phyloP scores from a whole-genome alignment of 2,329 filamentous ascomycete species.

The Phaeosphaeria sp. region DNA sequence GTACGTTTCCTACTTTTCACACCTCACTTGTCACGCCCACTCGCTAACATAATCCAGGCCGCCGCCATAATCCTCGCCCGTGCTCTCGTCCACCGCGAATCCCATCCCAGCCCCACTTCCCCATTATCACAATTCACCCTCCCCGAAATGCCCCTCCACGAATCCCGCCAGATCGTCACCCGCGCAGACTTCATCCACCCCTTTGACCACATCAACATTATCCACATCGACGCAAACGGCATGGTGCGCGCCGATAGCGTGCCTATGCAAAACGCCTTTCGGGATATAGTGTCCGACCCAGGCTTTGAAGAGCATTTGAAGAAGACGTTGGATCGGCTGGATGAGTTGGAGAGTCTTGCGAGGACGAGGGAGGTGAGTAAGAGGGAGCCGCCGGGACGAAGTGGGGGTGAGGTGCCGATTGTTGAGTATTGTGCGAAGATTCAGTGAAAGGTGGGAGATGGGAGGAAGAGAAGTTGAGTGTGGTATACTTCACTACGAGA shows the following conservation, averaged over 20 bases:
- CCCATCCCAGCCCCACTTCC: constrained; percentile 58
- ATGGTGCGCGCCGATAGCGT: constrained; percentile 92
- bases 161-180: constrained; percentile 79
- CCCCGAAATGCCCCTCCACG: constrained; percentile 67
- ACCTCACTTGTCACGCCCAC: not conserved
- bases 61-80: constrained; percentile 93
- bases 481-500: too few species aligned
- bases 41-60: constrained; percentile 57
- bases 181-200: constrained; percentile 89
- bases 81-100: constrained; percentile 82
- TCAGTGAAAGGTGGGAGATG: too few species aligned
- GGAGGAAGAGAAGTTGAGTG: too few species aligned
- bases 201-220: constrained; percentile 92
- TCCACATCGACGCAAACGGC: constrained; percentile 87
- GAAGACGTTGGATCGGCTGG: constrained; percentile 80
- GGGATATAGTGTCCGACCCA: constrained; percentile 74
- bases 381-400: constrained; percentile 66
- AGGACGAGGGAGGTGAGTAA: constrained; percentile 90
- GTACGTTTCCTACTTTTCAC: constrained; percentile 62
- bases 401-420: constrained; percentile 38
- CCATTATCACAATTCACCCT: constrained; percentile 68
- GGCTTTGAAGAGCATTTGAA: constrained; percentile 85
- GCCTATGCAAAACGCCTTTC: constrained; percentile 93
- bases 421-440: constrained; percentile 37
- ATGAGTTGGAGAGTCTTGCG: constrained; percentile 89